These are phyloP conservation scores for Cenchrus purpureus DNA, from an alignment of 176 grass and related monocot species.

Conservation along the genomic window DNA sequence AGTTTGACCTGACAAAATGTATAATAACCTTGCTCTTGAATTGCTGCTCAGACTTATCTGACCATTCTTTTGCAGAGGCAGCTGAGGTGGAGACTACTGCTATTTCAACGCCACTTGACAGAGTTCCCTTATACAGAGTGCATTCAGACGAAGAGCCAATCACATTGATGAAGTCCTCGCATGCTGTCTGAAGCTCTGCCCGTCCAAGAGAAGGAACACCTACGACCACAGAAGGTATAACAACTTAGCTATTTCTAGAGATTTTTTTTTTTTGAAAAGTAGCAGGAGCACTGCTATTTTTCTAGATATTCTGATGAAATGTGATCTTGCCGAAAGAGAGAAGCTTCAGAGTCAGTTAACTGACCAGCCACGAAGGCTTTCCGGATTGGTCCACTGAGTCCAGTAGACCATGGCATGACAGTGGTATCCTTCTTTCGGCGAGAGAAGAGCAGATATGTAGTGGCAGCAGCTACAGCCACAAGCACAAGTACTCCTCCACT, in stretches of 20 bases:
- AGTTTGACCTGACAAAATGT: no score
- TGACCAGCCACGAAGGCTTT: conserved; percentile 71
- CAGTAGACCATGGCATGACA: conserved; percentile 68
- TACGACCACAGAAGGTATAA: conserved; percentile 19
- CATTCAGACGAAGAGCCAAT: conserved; percentile 53
- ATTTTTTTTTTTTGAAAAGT: no score
- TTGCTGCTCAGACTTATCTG: conserved; percentile 46
- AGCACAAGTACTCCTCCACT: conserved; percentile 41
- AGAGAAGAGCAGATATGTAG: conserved; percentile 37
- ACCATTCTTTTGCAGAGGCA: conserved; percentile 53
- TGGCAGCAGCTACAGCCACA: conserved; percentile 29
- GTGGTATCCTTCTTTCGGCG: conserved; percentile 55
- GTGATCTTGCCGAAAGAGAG: no score
- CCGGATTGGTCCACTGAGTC: conserved; percentile 61
- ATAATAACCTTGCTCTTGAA: conserved; percentile 67
- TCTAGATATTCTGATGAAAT: no score
- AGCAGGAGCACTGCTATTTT: no score
- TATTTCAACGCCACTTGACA: conserved; percentile 83
- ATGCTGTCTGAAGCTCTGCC: conserved; percentile 68
- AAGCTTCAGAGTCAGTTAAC: background rate
- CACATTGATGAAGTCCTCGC: conserved; percentile 84
- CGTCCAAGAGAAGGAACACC: conserved; percentile 68
- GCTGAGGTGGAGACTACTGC: conserved; percentile 67
- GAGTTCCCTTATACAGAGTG: conserved; percentile 73
- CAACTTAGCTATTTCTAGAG: background rate